These are phyloP conservation scores for Cryptococcus sp. DNA, from an alignment of 1,284 basidiomycete genomes.

Conservation along the genomic window DNA sequence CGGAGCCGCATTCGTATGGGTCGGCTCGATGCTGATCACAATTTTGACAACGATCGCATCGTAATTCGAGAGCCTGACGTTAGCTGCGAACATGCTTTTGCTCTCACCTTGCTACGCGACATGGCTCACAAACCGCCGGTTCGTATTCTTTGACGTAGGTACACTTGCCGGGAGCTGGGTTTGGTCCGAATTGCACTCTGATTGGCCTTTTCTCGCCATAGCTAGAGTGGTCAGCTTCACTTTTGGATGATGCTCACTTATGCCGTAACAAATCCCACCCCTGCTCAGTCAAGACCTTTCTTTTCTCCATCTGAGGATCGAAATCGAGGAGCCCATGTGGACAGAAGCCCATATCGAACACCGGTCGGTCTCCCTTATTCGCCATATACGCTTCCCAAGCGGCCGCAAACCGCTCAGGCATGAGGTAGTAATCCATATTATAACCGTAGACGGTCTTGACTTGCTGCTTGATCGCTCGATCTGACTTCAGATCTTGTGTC, in stretches of 20 bases:
- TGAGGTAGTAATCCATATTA: conserved; percentile 25
- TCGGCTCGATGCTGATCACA: conserved; percentile 1
- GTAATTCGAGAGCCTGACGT: conserved; percentile 21
- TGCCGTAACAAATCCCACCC: conserved; percentile 32
- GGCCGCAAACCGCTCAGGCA: conserved; percentile 27
- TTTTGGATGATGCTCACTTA: conserved; percentile 20
- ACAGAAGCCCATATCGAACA: conserved; percentile 29
- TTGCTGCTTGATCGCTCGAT: conserved; percentile 18
- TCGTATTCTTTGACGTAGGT: conserved; percentile 1
- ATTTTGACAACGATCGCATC: conserved; percentile 22
- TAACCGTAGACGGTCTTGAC: conserved; percentile 14
- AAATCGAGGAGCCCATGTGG: conserved; percentile 41
- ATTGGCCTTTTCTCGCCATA: conserved; percentile 30
- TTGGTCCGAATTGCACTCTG: conserved; percentile 17
- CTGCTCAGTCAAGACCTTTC: conserved; percentile 16
- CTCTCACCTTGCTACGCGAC: conserved; percentile 17
- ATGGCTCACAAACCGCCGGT: conserved; percentile 20
- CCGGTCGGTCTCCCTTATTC: conserved; percentile 7
- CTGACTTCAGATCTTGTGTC: conserved; percentile 12
- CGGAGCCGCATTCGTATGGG: neutral
- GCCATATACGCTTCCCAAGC: conserved; percentile 29
- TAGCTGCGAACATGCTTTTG: neutral
- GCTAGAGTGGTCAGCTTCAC: conserved; percentile 6
- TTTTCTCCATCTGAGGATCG: conserved; percentile 33
- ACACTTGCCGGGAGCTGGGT: conserved; percentile 11